These are phyloP conservation scores for Castanospermum australe DNA, from an alignment of 306 rosid genomes.

Conservation along the genomic window DNA sequence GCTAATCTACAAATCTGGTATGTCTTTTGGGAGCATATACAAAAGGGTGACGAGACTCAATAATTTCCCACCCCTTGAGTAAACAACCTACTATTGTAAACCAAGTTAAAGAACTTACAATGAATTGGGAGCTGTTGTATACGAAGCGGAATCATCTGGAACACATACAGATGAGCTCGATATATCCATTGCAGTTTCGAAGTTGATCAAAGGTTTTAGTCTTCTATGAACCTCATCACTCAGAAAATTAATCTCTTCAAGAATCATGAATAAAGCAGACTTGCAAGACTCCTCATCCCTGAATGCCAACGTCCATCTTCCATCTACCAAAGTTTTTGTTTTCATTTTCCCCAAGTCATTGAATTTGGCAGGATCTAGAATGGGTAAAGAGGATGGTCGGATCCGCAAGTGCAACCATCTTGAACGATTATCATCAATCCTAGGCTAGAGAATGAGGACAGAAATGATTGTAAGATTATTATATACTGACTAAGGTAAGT, in stretches of 20 bases:
- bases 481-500: background rate
- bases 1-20: conserved; percentile 51
- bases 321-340: conserved; percentile 71
- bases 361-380: conserved; percentile 51
- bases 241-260: conserved; percentile 56
- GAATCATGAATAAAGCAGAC: conserved; percentile 67
- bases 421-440: conserved; percentile 64
- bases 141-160: conserved; percentile 34
- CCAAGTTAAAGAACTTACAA: conserved; percentile 30
- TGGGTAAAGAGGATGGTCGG: conserved; percentile 75
- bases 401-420: conserved; percentile 92
- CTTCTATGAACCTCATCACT: conserved; percentile 77
- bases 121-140: conserved; percentile 38
- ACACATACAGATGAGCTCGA: conserved; percentile 27
- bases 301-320: conserved; percentile 96
- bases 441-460: conserved; percentile 61
- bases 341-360: conserved; percentile 39
- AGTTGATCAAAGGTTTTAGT: conserved; percentile 68
- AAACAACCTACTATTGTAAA: conserved; percentile 36
- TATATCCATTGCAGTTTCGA: conserved; percentile 46
- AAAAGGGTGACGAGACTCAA: conserved; percentile 46
- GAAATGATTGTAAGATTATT: conserved; percentile 11
- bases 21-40: conserved; percentile 50
- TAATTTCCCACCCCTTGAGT: conserved; percentile 47
- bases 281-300: conserved; percentile 78